Evolutionary conservation across 2,329 filamentous ascomycete species (phyloP), one percentile per base, ranked within the genome.

Genomic region (Nemania serpens): DNA sequence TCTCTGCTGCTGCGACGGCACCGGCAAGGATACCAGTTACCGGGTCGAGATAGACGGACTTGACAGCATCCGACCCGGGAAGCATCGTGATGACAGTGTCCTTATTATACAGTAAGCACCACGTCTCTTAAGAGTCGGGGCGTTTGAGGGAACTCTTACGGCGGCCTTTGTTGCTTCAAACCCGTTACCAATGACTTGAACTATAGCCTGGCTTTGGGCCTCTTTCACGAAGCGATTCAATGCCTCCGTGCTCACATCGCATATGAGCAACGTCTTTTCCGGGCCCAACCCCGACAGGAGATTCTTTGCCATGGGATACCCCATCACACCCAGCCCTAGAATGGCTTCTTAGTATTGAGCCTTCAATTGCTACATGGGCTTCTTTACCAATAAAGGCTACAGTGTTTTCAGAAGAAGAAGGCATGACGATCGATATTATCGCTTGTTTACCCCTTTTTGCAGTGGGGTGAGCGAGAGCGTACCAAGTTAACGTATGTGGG

Each of bases 61-160:
- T 73, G 10, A 78, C 76, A 1, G 72, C 74, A 5, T 64, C 63
- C 9, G 73, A 73, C 49, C 69, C 72, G 6, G 77, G 77, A 5
- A 79, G 73, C 76, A 78, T 78, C 1, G 76, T 78, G 33, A 78
- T 76, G 4, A 79, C 69, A 2, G 74, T 74, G 59, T 75, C 65
- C 73, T 75, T 43, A 17, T 75, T 43, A 17, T 11, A 34, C 29
- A 5, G 22, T 59, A 20, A 62, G n/a, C 43, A 39, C 12, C 12
- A 1, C 15, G 12, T 29, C 11, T 3, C 2, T 42, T 17, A 5
- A 6, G 7, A 2, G 3, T 33, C 7, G 11, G 7, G 9, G 7
- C 11, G 4, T 1, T 7, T 25, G 13, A 10, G 20, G 22, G 3
- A 18, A 13, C 2, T 20, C 68, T 62, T 67, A 73, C 75, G 10